Percentiles rank a stretch among this genome's conserved stretches.
These are phyloP conservation scores for Brassica nigra DNA, from an alignment of 345 rosid genomes.

Conservation along the genomic window DNA sequence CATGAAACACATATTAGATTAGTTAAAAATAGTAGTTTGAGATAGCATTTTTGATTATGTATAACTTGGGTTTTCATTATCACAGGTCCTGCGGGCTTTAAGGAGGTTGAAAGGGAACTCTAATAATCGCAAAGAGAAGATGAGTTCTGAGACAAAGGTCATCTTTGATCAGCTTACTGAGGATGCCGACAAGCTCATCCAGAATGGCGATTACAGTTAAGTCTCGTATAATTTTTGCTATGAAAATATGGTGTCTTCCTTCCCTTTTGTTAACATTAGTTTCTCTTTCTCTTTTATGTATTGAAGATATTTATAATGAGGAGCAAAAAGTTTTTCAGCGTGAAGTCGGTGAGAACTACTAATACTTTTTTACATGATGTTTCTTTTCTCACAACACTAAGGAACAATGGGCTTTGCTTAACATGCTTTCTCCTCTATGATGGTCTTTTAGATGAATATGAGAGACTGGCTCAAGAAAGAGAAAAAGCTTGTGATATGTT, in stretches of 20 bases:
- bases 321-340: constrained; percentile 72
- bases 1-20: background rate
- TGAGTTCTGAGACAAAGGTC: constrained; percentile 73
- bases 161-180: constrained; percentile 98
- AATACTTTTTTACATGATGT: background rate
- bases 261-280: constrained; percentile 23
- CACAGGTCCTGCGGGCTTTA: constrained; percentile 83
- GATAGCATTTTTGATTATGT: constrained; percentile 6
- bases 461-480: constrained; percentile 63
- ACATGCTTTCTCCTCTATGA: constrained; percentile 1
- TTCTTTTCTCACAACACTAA: background rate
- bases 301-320: constrained; percentile 88
- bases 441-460: constrained; percentile 73
- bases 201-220: constrained; percentile 88
- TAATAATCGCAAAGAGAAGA: constrained; percentile 76
- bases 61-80: constrained; percentile 19
- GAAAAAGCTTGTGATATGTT: constrained; percentile 74
- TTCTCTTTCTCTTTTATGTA: constrained; percentile 16
- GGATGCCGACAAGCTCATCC: constrained; percentile 82
- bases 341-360: constrained; percentile 76
- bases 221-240: constrained; percentile 33
- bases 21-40: background rate
- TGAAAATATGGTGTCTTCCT: constrained; percentile 12
- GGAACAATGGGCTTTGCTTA: background rate
- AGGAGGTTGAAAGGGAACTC: constrained; percentile 87